These are phyloP conservation scores for Sphaerulina populicola DNA, from an alignment of 2,329 filamentous ascomycete genomes.

Conservation along the genomic window DNA sequence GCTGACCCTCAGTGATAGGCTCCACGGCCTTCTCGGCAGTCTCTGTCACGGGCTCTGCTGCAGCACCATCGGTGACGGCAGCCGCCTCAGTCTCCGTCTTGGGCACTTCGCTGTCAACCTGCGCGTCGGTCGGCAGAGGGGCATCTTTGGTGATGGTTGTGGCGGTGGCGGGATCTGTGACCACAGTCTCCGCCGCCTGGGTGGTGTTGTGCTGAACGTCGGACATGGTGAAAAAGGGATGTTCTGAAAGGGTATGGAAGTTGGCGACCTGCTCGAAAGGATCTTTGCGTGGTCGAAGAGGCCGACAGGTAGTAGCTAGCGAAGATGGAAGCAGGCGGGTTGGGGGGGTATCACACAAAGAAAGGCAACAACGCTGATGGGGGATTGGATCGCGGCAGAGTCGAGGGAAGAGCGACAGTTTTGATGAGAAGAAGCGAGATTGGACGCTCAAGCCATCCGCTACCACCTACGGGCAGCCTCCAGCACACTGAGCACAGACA, in stretches of 20 bases:
- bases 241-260: background rate
- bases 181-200: slow-evolving; percentile 15
- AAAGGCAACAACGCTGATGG: background rate
- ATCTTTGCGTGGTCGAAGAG: background rate
- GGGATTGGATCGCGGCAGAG: background rate
- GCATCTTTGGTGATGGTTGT: slow-evolving; percentile 34
- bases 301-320: too few species aligned
- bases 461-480: too few species aligned
- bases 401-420: background rate
- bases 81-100: slow-evolving; percentile 26
- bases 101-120: slow-evolving; percentile 36
- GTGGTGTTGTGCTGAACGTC: slow-evolving; percentile 20
- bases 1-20: slow-evolving; percentile 71
- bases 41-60: slow-evolving; percentile 38
- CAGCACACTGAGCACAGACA: too few species aligned
- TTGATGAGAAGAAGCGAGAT: background rate
- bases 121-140: slow-evolving; percentile 32
- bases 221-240: slow-evolving; percentile 20
- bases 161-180: slow-evolving; percentile 29
- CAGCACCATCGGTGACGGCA: slow-evolving; percentile 29
- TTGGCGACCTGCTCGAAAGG: background rate
- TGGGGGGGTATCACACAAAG: background rate
- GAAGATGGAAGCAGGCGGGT: background rate
- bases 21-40: slow-evolving; percentile 46
- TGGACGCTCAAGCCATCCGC: background rate